Base-by-base conservation (phyloP, 495 filamentous ascomycete species). In the Pyrenopolyporus hunteri region DNA sequence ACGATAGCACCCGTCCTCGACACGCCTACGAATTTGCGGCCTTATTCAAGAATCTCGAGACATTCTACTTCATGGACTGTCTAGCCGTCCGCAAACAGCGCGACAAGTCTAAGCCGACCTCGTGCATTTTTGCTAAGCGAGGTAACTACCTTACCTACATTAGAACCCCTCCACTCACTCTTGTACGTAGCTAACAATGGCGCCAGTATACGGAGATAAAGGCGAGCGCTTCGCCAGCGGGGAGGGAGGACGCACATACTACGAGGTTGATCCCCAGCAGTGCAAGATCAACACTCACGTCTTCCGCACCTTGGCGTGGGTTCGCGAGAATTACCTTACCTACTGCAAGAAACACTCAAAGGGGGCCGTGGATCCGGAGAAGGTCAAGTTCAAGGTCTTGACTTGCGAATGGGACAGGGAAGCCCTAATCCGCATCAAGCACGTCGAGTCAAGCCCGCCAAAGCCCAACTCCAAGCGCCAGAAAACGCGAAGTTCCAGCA, bases 41-140 rank as follows among this genome's bases (percentile, higher is more conserved):
- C 11, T 23, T 71, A n/a, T 71, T 71, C 57, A 67, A 68, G 25
- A 71, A 71, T 22, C 56, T 73, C 16, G 64, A 70, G 32, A 57
- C 61, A 1, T 73, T 73, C 52, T 71, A 71, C 39, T 73, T 73
- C 28, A 58, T 73, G 31, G 70, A 73, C 42, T 73, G 64, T 13
- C 36, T 73, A 9, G 63, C 69, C 4, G 16, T 70, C 26, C 70
- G 68, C 13, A 69, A 59, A 28, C 46, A 60, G 22, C 56, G 55
- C 42, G 32, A 57, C 19, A 53, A 44, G 33, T 48, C 63, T 31
- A 31, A 22, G 10, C 28, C 51, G 3, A 42, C 52, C 3, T 40
- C 55, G 26, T 49, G 54, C 19, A 36, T 45, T 4, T 28, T 48
- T 19, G 40, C 57, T 26, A 50, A 48, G 26, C 17, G 59, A 56